Percentiles rank a stretch among this genome's conserved stretches.
phyloP scores from a whole-genome alignment of 1,139 yeast species.

The Petasospora rhodanensis region DNA sequence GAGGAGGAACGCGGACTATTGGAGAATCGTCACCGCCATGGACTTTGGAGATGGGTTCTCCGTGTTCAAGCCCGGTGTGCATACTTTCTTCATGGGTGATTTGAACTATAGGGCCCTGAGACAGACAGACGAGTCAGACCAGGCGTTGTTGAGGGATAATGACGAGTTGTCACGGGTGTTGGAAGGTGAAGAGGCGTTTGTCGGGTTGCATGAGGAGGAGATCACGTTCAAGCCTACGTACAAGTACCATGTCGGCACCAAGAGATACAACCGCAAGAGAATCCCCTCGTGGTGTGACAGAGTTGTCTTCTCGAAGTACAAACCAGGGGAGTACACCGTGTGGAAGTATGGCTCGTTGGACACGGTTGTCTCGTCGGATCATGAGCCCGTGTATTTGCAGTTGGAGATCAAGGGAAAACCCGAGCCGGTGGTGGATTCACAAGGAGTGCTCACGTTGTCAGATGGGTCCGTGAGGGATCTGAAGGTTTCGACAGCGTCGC shows the following conservation, averaged over 20 bases:
- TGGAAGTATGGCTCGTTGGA: conserved; percentile 23
- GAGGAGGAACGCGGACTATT: conserved; percentile 50
- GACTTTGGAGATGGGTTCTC: conserved; percentile 54
- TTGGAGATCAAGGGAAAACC: conserved; percentile 18
- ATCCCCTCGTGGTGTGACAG: conserved; percentile 91
- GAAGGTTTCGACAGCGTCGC: conserved; percentile 3
- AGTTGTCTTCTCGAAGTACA: conserved; percentile 53
- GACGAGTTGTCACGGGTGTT: conserved; percentile 60
- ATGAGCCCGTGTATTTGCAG: conserved; percentile 30
- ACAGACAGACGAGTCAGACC: conserved; percentile 16
- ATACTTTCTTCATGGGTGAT: conserved; percentile 76
- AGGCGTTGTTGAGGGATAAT: conserved; percentile 17
- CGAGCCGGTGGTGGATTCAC: conserved; percentile 2
- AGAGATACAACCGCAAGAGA: conserved; percentile 53
- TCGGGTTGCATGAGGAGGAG: conserved; percentile 60
- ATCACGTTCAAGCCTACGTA: conserved; percentile 72
- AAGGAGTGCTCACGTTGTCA: conserved; percentile 3
- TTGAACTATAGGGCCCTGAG: conserved; percentile 65
- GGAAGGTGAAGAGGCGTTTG: conserved; percentile 42
- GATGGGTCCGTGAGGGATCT: conserved; percentile 5
- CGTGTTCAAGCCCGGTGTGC: conserved; percentile 51
- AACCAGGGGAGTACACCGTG: conserved; percentile 13
- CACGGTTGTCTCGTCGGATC: conserved; percentile 30
- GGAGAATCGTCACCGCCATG: conserved; percentile 46
- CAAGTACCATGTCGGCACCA: conserved; percentile 52